These are phyloP conservation scores for Rhodomyrtus tomentosa DNA, from an alignment of 345 rosid species.

Conservation along the genomic window DNA sequence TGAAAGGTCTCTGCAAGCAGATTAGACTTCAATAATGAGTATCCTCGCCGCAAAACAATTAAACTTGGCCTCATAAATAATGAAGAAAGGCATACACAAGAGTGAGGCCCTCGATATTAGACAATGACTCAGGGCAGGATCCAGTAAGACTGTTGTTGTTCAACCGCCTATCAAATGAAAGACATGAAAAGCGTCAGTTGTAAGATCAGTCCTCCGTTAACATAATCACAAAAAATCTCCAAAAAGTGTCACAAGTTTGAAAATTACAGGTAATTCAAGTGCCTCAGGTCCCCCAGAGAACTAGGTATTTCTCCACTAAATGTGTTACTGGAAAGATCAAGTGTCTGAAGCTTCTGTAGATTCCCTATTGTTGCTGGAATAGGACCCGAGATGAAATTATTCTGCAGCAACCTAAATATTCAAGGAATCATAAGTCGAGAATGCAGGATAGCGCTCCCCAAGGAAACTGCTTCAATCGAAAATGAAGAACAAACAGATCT, in stretches of 20 bases:
- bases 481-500: neutral
- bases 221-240: neutral
- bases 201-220: neutral
- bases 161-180: conserved; percentile 47
- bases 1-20: conserved; percentile 67
- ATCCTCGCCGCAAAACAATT: neutral
- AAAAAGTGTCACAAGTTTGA: neutral
- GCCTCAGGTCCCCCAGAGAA: conserved; percentile 68
- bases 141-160: conserved; percentile 94
- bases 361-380: conserved; percentile 78
- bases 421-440: neutral
- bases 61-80: neutral
- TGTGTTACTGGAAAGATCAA: conserved; percentile 86
- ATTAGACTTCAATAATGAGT: neutral
- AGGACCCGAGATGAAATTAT: conserved; percentile 75
- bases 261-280: conserved; percentile 80
- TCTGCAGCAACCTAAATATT: conserved; percentile 79
- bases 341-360: conserved; percentile 77
- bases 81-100: conserved; percentile 56
- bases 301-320: conserved; percentile 66
- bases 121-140: conserved; percentile 65
- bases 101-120: conserved; percentile 72
- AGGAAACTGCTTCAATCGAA: neutral
- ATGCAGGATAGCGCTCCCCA: neutral
- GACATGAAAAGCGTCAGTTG: neutral